phyloP scores from a whole-genome alignment of 129 eudicot species.

The Chrysanthemum lavandulifolium region DNA sequence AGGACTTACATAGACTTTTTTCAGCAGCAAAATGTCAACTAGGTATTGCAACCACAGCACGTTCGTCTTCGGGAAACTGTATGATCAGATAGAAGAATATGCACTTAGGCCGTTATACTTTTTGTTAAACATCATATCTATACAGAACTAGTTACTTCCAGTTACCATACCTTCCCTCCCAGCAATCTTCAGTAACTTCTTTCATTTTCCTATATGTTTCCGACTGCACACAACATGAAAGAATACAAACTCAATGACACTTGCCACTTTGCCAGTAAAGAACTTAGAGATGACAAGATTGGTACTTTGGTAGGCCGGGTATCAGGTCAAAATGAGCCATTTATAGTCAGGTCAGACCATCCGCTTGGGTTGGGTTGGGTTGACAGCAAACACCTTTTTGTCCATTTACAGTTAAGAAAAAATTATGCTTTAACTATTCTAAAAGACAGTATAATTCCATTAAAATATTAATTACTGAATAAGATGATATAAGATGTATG shows the following conservation, averaged over 20 bases:
- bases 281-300: too few relatives aligned
- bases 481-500: too few relatives aligned
- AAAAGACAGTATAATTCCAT: too few relatives aligned
- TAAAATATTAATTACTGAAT: too few relatives aligned
- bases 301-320: too few relatives aligned
- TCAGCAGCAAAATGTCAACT: slow-evolving; percentile 78
- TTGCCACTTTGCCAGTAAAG: too few relatives aligned
- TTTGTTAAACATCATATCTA: not conserved
- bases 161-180: slow-evolving; percentile 77
- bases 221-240: slow-evolving; percentile 46
- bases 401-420: too few relatives aligned
- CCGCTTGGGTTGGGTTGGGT: too few relatives aligned
- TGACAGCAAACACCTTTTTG: too few relatives aligned
- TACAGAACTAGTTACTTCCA: not conserved
- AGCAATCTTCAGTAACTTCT: slow-evolving; percentile 70
- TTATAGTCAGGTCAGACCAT: too few relatives aligned
- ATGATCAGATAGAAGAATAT: slow-evolving; percentile 19
- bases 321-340: too few relatives aligned
- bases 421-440: too few relatives aligned
- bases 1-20: slow-evolving; percentile 81
- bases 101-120: not conserved
- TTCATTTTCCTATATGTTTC: slow-evolving; percentile 88
- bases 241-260: slow-evolving; percentile 4
- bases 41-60: slow-evolving; percentile 92
- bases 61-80: slow-evolving; percentile 95